These are phyloP conservation scores for Jackrogersella minutella DNA, from an alignment of 495 filamentous ascomycete species.

Conservation along the genomic window DNA sequence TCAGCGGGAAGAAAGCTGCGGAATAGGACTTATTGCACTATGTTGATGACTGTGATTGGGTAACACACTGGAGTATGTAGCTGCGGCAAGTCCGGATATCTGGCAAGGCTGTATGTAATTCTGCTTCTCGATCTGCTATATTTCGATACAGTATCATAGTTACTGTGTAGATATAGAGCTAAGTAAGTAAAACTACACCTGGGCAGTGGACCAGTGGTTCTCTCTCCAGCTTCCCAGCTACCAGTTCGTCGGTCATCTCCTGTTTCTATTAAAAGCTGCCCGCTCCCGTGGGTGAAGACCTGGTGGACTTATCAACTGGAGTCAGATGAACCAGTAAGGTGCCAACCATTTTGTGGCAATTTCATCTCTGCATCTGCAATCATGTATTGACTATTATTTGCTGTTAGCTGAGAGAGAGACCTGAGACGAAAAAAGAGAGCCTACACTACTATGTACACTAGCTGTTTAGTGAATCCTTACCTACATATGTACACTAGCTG, in stretches of 20 bases:
- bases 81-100: conserved; percentile 28
- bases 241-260: conserved; percentile 37
- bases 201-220: conserved; percentile 1
- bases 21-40: conserved; percentile 16
- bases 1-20: conserved; percentile 12
- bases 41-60: conserved; percentile 33
- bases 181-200: too few species aligned
- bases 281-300: conserved; percentile 9
- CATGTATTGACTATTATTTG: not conserved
- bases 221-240: conserved; percentile 19
- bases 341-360: not conserved
- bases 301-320: conserved; percentile 6
- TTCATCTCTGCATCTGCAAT: conserved; percentile 15
- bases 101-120: conserved; percentile 28
- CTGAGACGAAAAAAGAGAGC: too few species aligned
- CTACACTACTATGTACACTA: too few species aligned
- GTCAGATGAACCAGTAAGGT: conserved; percentile 9
- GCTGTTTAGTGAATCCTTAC: not conserved
- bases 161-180: too few species aligned
- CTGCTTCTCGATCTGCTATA: conserved; percentile 20
- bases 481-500: too few species aligned
- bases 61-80: not conserved
- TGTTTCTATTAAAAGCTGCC: conserved; percentile 20
- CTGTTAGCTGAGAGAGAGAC: conserved; percentile 1
- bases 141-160: conserved; percentile 15